Evolutionary conservation across 1,284 basidiomycete genomes (phyloP).

Genomic region (Ustilago vetiveriae): DNA sequence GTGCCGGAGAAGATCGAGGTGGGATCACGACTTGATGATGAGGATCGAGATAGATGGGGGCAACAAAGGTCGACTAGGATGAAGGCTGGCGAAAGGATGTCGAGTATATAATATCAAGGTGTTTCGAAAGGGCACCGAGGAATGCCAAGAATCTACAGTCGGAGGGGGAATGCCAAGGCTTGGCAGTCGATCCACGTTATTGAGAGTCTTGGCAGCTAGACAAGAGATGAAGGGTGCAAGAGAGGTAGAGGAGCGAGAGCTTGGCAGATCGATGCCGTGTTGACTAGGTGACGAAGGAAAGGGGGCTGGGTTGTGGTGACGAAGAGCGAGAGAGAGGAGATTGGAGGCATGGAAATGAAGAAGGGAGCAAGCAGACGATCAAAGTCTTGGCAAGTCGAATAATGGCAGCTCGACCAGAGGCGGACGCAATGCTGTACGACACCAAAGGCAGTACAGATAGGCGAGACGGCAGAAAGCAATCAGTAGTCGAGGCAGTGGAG

Average conservation of each 20-base stretch:
- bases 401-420: too few species aligned
- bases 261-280: too few species aligned
- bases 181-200: slow-evolving; percentile 45
- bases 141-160: slow-evolving; percentile 43
- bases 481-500: too few species aligned
- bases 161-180: slow-evolving; percentile 35
- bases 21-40: slow-evolving; percentile 11
- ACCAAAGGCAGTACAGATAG: too few species aligned
- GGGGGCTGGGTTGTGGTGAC: too few species aligned
- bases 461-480: too few species aligned
- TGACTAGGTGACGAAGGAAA: too few species aligned
- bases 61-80: not conserved
- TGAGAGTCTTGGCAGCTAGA: slow-evolving; percentile 2
- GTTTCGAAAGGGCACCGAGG: not conserved
- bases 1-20: not conserved
- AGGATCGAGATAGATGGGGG: slow-evolving; percentile 1
- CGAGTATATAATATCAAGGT: slow-evolving; percentile 46
- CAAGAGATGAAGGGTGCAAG: slow-evolving; percentile 3
- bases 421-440: too few species aligned
- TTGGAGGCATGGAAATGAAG: too few species aligned
- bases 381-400: too few species aligned
- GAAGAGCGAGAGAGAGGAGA: slow-evolving; percentile 1
- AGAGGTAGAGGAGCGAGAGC: too few species aligned
- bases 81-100: not conserved
- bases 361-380: too few species aligned